Evolutionary conservation across 2,329 filamentous ascomycete species (phyloP).

Genomic region (Seiridium unicorne): DNA sequence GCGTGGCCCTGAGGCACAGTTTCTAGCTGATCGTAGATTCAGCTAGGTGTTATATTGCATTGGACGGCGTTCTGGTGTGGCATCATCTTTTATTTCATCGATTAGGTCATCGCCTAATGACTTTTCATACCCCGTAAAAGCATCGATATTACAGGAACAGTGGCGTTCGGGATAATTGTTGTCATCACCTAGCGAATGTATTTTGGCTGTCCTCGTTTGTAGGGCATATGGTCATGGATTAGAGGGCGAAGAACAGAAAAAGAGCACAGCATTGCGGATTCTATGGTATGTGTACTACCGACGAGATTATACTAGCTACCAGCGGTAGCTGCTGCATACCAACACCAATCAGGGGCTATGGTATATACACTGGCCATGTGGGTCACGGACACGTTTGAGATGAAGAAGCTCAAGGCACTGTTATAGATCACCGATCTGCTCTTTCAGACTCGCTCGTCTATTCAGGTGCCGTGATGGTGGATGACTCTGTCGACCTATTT

Average conservation of each 20-base stretch:
- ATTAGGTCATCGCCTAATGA: conserved; percentile 21
- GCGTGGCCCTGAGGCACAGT: not conserved
- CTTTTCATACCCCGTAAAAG: conserved; percentile 31
- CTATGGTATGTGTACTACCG: too few relatives aligned
- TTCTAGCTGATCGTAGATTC: not conserved
- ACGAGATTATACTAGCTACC: too few relatives aligned
- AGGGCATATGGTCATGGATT: not conserved
- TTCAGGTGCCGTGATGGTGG: not conserved
- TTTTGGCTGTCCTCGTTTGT: not conserved
- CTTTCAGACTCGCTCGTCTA: not conserved
- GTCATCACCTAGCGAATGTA: not conserved
- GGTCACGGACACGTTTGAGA: not conserved
- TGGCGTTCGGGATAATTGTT: conserved; percentile 21
- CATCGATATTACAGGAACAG: conserved; percentile 28
- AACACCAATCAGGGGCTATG: not conserved
- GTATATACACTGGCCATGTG: not conserved
- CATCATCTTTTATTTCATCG: conserved; percentile 25
- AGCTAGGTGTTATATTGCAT: conserved; percentile 24
- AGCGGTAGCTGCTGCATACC: too few relatives aligned
- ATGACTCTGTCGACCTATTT: not conserved
- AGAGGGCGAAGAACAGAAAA: not conserved
- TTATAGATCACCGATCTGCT: not conserved
- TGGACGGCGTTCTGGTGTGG: conserved; percentile 26
- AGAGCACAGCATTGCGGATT: not conserved
- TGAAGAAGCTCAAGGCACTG: not conserved